Percentiles rank a stretch among this genome's conserved stretches.
Conservation (phyloP, 768 basidiomycete species). For the Naganishia friedmannii region DNA sequence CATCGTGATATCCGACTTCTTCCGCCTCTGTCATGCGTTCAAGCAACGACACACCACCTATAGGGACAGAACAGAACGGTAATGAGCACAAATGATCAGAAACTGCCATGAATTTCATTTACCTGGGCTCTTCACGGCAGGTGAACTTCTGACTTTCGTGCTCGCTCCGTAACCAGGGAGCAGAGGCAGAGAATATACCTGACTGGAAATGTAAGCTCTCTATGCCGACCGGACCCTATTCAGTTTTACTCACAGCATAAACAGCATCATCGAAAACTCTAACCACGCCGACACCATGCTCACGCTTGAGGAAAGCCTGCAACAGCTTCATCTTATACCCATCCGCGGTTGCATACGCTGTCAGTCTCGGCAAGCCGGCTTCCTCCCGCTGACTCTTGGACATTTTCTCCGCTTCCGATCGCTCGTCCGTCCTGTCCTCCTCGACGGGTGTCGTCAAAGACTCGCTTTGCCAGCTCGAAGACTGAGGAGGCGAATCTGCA, state of each 20-base stretch:
- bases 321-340: conserved; percentile 78
- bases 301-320: conserved; percentile 80
- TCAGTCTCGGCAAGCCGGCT: conserved; percentile 75
- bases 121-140: conserved; percentile 56
- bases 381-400: conserved; percentile 76
- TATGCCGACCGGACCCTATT: conserved; percentile 30
- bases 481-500: background rate
- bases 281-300: conserved; percentile 78
- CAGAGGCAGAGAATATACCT: conserved; percentile 90
- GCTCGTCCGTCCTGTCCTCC: conserved; percentile 62
- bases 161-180: conserved; percentile 85
- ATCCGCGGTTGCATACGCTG: conserved; percentile 86
- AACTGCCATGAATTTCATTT: background rate
- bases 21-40: conserved; percentile 78
- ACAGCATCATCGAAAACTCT: conserved; percentile 89
- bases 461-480: conserved; percentile 4
- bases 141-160: conserved; percentile 80
- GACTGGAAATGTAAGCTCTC: conserved; percentile 3
- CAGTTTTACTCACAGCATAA: conserved; percentile 67
- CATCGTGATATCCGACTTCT: conserved; percentile 81
- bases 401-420: conserved; percentile 85
- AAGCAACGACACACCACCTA: conserved; percentile 61
- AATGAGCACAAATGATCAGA: no score
- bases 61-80: no score
- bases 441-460: conserved; percentile 34